Conservation (phyloP, 805 yeast genomes). For the Myxozyma neotropica region DNA sequence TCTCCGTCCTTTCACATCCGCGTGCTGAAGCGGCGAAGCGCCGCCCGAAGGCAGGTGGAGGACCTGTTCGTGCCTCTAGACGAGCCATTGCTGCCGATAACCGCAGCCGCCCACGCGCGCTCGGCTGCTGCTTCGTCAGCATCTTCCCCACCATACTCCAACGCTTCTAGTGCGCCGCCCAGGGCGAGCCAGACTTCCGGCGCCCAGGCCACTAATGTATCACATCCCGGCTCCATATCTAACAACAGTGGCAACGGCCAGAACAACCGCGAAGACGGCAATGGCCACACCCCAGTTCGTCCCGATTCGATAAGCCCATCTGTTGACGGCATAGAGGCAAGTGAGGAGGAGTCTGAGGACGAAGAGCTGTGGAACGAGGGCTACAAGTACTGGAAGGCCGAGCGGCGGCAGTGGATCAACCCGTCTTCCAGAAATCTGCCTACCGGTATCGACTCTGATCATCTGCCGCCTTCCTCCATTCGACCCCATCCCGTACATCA, state of each 20-base stretch:
- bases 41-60: slow-evolving; percentile 17
- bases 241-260: not conserved
- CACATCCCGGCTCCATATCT: not conserved
- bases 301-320: not conserved
- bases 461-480: slow-evolving; percentile 32
- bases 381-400: slow-evolving; percentile 65
- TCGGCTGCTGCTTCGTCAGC: too few relatives aligned
- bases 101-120: not conserved
- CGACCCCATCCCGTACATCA: slow-evolving; percentile 36
- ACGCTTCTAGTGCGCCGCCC: not conserved
- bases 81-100: not conserved
- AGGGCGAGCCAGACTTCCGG: not conserved
- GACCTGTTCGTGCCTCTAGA: slow-evolving; percentile 14
- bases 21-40: slow-evolving; percentile 13
- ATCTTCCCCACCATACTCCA: too few relatives aligned
- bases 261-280: not conserved
- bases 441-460: slow-evolving; percentile 14
- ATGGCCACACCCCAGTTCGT: not conserved
- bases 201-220: not conserved
- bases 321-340: slow-evolving; percentile 9
- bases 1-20: slow-evolving; percentile 15
- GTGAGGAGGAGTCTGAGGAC: slow-evolving; percentile 33
- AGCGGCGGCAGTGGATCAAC: slow-evolving; percentile 66
- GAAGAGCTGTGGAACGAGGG: slow-evolving; percentile 56
- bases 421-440: slow-evolving; percentile 18